Evolutionary conservation across 1,284 basidiomycete genomes (phyloP).

Genomic region (Xerocomus minutiporus): DNA sequence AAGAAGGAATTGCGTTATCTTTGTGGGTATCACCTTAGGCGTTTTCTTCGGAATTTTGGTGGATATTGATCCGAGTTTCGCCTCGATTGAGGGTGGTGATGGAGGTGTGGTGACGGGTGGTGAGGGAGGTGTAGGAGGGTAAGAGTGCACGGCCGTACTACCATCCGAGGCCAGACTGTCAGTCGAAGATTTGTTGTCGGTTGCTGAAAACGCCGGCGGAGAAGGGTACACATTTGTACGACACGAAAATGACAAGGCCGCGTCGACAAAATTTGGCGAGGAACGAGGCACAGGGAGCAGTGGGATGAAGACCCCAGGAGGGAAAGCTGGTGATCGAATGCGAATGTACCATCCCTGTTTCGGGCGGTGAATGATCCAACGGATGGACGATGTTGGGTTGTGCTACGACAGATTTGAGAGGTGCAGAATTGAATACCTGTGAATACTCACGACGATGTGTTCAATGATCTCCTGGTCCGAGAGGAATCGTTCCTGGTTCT

Average conservation of each 20-base stretch:
- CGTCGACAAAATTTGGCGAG: conserved; percentile 56
- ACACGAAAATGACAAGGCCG: conserved; percentile 58
- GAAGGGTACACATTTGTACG: conserved; percentile 44
- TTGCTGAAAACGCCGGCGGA: conserved; percentile 4
- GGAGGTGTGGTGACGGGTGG: conserved; percentile 39
- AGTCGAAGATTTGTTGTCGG: conserved; percentile 18
- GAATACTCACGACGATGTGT: conserved; percentile 55
- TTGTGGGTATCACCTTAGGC: conserved; percentile 21
- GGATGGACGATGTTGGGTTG: conserved; percentile 55
- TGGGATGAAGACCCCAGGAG: conserved; percentile 60
- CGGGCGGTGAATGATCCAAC: conserved; percentile 72
- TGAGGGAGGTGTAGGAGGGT: conserved; percentile 59
- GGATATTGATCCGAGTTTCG: conserved; percentile 32
- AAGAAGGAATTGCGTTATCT: conserved; percentile 59
- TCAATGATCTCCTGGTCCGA: conserved; percentile 71
- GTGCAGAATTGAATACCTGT: not conserved
- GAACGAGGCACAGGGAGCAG: conserved; percentile 52
- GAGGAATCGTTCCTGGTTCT: conserved; percentile 62
- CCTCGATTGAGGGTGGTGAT: conserved; percentile 41
- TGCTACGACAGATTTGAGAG: conserved; percentile 40
- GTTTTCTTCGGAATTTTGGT: conserved; percentile 8
- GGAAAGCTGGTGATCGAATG: conserved; percentile 60
- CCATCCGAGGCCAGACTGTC: conserved; percentile 35
- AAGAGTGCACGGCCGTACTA: conserved; percentile 50
- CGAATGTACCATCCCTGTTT: conserved; percentile 78